Evolutionary conservation across 2,329 filamentous ascomycete species (phyloP).

Genomic region (Phaeosphaeria sp.): DNA sequence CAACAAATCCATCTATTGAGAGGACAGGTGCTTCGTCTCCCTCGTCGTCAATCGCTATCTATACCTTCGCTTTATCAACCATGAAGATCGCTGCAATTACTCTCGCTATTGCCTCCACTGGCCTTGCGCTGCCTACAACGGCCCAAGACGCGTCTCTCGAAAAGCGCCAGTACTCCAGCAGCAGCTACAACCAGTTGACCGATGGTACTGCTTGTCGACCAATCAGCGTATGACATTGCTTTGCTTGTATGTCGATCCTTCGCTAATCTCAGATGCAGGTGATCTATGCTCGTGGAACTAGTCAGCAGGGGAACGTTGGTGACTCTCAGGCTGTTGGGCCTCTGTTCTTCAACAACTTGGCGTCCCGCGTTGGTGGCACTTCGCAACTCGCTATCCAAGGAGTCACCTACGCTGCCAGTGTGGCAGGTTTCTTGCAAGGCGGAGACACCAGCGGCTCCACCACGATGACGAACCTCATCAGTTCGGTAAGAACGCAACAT

Average conservation of each 20-base stretch:
- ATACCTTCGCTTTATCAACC: background rate
- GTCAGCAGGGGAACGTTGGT: constrained; percentile 61
- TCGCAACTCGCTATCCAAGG: constrained; percentile 60
- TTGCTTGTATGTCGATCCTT: background rate
- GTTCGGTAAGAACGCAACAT: constrained; percentile 32
- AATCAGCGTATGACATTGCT: constrained; percentile 45
- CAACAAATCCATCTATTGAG: background rate
- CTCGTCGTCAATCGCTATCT: background rate
- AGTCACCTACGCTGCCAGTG: constrained; percentile 58
- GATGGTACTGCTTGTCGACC: constrained; percentile 49
- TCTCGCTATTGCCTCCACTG: background rate
- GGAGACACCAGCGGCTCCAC: constrained; percentile 54
- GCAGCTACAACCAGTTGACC: constrained; percentile 41
- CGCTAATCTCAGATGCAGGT: constrained; percentile 29
- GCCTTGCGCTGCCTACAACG: background rate
- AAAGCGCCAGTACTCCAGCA: constrained; percentile 29
- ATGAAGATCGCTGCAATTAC: background rate
- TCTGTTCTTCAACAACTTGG: constrained; percentile 57
- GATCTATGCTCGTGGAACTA: constrained; percentile 64
- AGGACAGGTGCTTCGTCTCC: background rate
- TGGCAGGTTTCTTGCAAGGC: constrained; percentile 54
- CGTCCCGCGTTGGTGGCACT: constrained; percentile 47
- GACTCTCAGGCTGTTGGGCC: constrained; percentile 53
- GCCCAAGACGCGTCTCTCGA: background rate
- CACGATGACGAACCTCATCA: constrained; percentile 51